Evolutionary conservation across 2,329 filamentous ascomycete species (phyloP).

Genomic region (Setomelanomma holmii): DNA sequence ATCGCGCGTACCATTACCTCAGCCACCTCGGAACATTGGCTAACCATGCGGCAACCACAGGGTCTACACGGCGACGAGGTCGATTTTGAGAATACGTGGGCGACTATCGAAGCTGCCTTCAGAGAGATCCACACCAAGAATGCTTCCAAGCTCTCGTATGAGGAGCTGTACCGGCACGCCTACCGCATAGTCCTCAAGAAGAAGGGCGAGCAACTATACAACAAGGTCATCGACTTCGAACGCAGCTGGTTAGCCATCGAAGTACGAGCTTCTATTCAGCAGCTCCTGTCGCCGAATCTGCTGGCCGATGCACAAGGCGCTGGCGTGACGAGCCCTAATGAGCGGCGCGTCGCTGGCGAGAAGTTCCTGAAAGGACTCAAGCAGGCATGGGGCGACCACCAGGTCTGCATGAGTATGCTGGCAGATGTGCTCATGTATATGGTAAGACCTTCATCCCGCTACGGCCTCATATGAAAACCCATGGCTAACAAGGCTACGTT

Average conservation of each 20-base stretch:
- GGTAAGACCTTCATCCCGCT: slow-evolving; percentile 51
- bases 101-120: slow-evolving; percentile 76
- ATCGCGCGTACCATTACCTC: neutral
- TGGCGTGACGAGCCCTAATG: slow-evolving; percentile 70
- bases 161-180: slow-evolving; percentile 90
- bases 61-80: slow-evolving; percentile 67
- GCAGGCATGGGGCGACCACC: slow-evolving; percentile 85
- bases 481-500: slow-evolving; percentile 25
- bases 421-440: slow-evolving; percentile 98
- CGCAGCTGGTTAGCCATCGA: slow-evolving; percentile 77
- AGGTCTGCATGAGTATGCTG: slow-evolving; percentile 93
- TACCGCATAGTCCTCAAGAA: slow-evolving; percentile 94
- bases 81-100: slow-evolving; percentile 89
- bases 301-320: slow-evolving; percentile 59
- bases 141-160: slow-evolving; percentile 88
- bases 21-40: neutral
- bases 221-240: slow-evolving; percentile 81
- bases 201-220: slow-evolving; percentile 82
- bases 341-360: slow-evolving; percentile 81
- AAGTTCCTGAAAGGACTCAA: slow-evolving; percentile 79
- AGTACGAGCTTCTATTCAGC: slow-evolving; percentile 74
- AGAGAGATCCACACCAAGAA: slow-evolving; percentile 91
- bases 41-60: slow-evolving; percentile 48
- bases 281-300: slow-evolving; percentile 74
- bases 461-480: neutral